These are phyloP conservation scores for Handroanthus guayacan DNA, from an alignment of 257 asterid genomes.

Conservation along the genomic window DNA sequence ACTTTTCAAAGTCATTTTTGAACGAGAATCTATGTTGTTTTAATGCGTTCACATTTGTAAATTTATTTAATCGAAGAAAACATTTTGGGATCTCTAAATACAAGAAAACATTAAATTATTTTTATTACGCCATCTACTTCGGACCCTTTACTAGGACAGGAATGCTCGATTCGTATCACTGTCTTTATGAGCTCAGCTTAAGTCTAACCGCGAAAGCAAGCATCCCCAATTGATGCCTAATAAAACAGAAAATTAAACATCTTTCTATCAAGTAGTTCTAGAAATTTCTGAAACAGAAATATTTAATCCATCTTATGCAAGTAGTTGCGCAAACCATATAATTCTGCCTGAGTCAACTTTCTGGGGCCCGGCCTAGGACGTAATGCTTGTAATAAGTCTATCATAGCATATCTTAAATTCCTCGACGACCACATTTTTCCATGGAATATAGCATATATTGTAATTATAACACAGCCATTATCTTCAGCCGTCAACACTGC, in stretches of 20 bases:
- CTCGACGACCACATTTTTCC: too few species aligned
- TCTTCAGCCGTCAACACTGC: conserved; percentile 34
- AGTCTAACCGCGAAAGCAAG: not conserved
- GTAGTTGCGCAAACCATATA: not conserved
- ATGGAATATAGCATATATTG: too few species aligned
- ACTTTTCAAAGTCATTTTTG: too few species aligned
- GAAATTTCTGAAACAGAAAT: not conserved
- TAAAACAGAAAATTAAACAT: not conserved
- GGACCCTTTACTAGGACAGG: conserved; percentile 4
- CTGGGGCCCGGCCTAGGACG: not conserved
- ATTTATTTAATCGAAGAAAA: too few species aligned
- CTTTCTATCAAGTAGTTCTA: not conserved
- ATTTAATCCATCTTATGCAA: too few species aligned
- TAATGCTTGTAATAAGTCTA: too few species aligned
- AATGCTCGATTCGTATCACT: conserved; percentile 2
- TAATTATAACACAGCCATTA: too few species aligned
- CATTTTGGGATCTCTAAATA: too few species aligned
- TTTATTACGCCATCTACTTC: conserved; percentile 7
- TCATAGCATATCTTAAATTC: too few species aligned
- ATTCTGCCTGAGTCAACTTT: conserved; percentile 30
- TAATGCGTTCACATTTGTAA: too few species aligned
- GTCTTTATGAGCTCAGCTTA: not conserved
- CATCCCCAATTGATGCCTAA: not conserved
- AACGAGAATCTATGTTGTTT: too few species aligned
- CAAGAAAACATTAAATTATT: too few species aligned